Conservation (phyloP, 116 monocot species). For the Posidonia oceanica region DNA sequence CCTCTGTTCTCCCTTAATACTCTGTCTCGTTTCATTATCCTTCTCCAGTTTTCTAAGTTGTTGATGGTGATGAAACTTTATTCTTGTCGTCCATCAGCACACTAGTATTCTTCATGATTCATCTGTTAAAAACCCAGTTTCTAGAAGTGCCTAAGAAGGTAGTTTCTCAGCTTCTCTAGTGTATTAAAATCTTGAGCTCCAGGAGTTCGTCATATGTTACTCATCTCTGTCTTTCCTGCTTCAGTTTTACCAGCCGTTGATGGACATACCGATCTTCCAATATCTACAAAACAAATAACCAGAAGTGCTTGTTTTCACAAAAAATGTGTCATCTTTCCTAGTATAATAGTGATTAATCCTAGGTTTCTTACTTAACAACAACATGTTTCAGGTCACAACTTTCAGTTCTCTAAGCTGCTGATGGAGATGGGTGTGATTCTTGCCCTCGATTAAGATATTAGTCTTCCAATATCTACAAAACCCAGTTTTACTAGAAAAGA, state of each 20-base stretch:
- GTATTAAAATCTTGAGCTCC: too few relatives aligned
- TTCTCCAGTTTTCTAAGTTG: neutral
- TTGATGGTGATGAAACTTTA: neutral
- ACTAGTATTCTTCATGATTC: neutral
- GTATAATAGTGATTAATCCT: too few relatives aligned
- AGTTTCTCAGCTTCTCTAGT: too few relatives aligned
- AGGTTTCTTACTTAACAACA: neutral
- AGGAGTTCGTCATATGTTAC: too few relatives aligned
- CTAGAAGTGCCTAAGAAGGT: neutral
- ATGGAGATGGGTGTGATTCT: neutral
- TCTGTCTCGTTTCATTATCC: neutral
- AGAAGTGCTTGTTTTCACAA: neutral
- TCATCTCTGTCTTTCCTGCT: too few relatives aligned
- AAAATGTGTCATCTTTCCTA: neutral
- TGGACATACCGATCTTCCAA: too few relatives aligned
- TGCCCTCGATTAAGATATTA: too few relatives aligned
- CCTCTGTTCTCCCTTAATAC: neutral
- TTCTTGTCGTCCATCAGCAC: neutral
- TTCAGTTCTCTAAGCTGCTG: neutral
- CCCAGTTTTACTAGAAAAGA: too few relatives aligned
- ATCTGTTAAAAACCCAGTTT: neutral
- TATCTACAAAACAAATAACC: too few relatives aligned
- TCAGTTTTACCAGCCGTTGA: too few relatives aligned
- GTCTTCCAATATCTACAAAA: too few relatives aligned
- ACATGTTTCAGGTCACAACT: neutral